Percentiles rank a stretch among this genome's conserved stretches.
Evolutionary conservation across 2,329 filamentous ascomycete species (phyloP).

Genomic region (Whalleya microplaca): DNA sequence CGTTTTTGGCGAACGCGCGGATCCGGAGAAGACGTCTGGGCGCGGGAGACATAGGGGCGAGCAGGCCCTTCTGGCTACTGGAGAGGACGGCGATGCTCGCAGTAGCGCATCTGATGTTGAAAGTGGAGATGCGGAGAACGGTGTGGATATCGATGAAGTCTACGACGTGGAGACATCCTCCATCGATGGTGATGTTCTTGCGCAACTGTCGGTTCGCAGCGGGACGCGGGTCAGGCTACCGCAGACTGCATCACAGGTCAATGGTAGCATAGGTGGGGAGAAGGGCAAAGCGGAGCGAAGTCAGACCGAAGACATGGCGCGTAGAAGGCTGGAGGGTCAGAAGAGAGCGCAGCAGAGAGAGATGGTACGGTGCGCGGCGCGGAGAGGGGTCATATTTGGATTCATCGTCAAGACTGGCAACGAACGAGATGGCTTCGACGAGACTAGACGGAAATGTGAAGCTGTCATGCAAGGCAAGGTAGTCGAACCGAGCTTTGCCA

Average conservation of each 20-base stretch:
- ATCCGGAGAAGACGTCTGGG: slow-evolving; percentile 49
- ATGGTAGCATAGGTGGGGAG: slow-evolving; percentile 59
- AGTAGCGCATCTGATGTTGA: slow-evolving; percentile 18
- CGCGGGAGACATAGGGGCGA: slow-evolving; percentile 49
- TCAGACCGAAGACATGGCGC: slow-evolving; percentile 54
- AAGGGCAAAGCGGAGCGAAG: slow-evolving; percentile 57
- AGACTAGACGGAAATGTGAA: slow-evolving; percentile 53
- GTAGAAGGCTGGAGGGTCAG: slow-evolving; percentile 50
- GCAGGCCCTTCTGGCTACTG: slow-evolving; percentile 42
- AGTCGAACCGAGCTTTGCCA: slow-evolving; percentile 63
- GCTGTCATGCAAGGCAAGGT: slow-evolving; percentile 61
- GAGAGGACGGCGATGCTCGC: slow-evolving; percentile 50
- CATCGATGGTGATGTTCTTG: slow-evolving; percentile 27
- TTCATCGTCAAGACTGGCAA: slow-evolving; percentile 35
- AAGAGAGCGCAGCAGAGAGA: too few relatives aligned
- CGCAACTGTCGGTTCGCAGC: slow-evolving; percentile 42
- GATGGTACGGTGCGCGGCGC: slow-evolving; percentile 48
- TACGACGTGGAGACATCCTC: slow-evolving; percentile 5
- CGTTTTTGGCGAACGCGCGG: slow-evolving; percentile 52
- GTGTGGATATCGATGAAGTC: slow-evolving; percentile 9
- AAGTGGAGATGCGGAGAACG: slow-evolving; percentile 1
- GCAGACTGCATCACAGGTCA: slow-evolving; percentile 52
- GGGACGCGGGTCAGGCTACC: slow-evolving; percentile 41
- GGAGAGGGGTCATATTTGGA: slow-evolving; percentile 62
- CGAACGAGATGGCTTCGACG: slow-evolving; percentile 8